Evolutionary conservation across 2,329 filamentous ascomycete species (phyloP), one percentile per base, ranked within the genome.

Genomic region (Boeremia exigua): DNA sequence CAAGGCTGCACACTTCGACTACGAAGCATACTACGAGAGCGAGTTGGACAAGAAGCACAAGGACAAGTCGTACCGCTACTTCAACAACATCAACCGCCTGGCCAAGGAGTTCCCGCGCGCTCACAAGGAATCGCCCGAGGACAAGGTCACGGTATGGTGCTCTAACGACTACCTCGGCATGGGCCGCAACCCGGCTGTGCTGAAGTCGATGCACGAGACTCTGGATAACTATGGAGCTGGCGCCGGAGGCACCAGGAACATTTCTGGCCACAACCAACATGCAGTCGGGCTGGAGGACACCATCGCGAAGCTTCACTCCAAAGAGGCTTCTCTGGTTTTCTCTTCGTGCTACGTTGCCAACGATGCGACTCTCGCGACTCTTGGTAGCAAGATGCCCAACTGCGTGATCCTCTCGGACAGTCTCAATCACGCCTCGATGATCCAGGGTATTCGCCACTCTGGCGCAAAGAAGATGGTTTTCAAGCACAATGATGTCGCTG

Each of bases 21-120:
- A 99, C 72, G 88, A 96, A 70, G 85, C 77, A 42, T 99, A 97
- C 78, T 99, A 98, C 80, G 80, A 88, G 63, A 81, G 81, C 59
- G 94, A 99, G 77, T 80, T 99, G 66, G 92, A 97, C 69, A 98
- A 97, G 86, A 99, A 99, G 82, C 95, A 96, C 84, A 93, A 96
- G 84, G 95, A 99, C 84, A 98, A 97, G 82, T 97, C 93, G 48
- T 99, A 99, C 82, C 91, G 95, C 73, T 98, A 98, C 82, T 99
- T 99, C 83, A 99, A 99, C 84, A 99, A 99, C 82, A 99, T 99
- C 86, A 99, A 99, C 74, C 92, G 95, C 32, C 84, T 99, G 58
- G 95, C 95, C 64, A 91, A 95, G 80, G 92, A 98, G 63, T 99
- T 99, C 61, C 95, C 95, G 28, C 91, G 90, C 62, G 95, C 95